Base-by-base conservation (phyloP, 257 asterid species). In the Asclepias syriaca region DNA sequence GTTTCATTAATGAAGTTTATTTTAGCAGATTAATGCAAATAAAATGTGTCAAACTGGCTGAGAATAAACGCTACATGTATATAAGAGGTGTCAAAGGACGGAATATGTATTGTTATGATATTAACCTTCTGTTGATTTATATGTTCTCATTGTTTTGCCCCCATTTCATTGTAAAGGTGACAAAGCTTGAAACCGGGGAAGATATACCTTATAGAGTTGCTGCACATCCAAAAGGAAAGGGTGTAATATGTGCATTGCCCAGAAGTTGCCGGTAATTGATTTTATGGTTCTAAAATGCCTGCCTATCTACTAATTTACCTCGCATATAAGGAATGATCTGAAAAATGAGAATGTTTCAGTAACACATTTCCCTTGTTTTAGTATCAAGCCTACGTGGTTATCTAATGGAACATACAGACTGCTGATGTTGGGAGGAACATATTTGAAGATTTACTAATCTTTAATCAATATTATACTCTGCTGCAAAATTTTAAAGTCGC, bases 171-270 rank as follows among this genome's bases (percentile, higher is more conserved):
- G 39, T 2, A 29, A 50, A 92, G 99, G 97, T 88, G 81, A 82
- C 87, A 68, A 85, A 72, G 79, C 78, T 85, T 79, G 90, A 85
- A 78, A 90, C 98, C 76, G 95, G 87, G 58, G 80, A 88, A 77
- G 97, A 95, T 72, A 78, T 95, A 69, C 99, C 99, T 10, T 95
- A 95, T 75, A 87, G 99, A 77, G 85, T 88, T 59, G 90, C 96
- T 29, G 92, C 90, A 71, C 99, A 95, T 81, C 99, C 99, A 46
- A 85, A 85, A 75, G 98, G 93, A 72, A 91, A 90, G 77, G 97
- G 99, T 58, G 46, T 90, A 65, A 77, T 95, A 55, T 88, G 98
- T 83, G 85, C 98, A 29, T 86, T 95, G 68, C 92, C 95, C 54
- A 60, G 84, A 67, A 84, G 89, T 77, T 95, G 99, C 95, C 76